Percentiles rank a stretch among this genome's conserved stretches.
These are phyloP conservation scores for Leucosporidium creatinivorum DNA, from an alignment of 768 basidiomycete species.

Conservation along the genomic window DNA sequence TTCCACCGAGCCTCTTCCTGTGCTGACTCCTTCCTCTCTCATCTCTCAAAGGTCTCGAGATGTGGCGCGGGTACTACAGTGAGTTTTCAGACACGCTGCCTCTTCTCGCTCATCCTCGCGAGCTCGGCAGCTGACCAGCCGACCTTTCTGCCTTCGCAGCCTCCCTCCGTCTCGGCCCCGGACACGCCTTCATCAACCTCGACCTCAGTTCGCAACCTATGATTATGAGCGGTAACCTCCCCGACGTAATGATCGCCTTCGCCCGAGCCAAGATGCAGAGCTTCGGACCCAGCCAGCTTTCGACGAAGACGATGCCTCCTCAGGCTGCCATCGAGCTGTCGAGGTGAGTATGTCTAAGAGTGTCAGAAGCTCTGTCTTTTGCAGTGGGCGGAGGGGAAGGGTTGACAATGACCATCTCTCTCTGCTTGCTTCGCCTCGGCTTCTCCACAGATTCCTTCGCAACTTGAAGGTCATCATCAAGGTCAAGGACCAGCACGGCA, in stretches of 20 bases:
- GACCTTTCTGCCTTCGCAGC: background rate
- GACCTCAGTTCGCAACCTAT: conserved; percentile 11
- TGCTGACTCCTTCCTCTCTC: too few relatives aligned
- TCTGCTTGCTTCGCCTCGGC: too few relatives aligned
- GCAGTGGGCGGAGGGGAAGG: too few relatives aligned
- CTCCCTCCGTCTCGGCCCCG: conserved; percentile 9
- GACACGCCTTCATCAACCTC: conserved; percentile 11
- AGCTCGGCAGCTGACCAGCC: background rate
- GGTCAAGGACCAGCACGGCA: background rate
- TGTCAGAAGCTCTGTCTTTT: too few relatives aligned
- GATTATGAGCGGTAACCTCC: conserved; percentile 7
- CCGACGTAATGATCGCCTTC: conserved; percentile 3
- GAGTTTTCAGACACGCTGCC: background rate
- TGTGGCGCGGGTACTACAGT: conserved; percentile 17
- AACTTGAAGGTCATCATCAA: conserved; percentile 2
- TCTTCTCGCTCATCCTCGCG: background rate
- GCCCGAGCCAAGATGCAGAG: background rate
- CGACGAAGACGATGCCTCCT: background rate
- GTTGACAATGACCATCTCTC: too few relatives aligned
- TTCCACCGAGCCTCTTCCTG: too few relatives aligned
- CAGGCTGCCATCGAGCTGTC: background rate
- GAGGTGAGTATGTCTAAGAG: too few relatives aligned
- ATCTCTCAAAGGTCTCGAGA: conserved; percentile 5
- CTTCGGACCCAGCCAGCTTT: background rate
- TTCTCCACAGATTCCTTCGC: conserved; percentile 5